Conservation (phyloP, 345 rosid genomes). For the Eucalyptus albens region DNA sequence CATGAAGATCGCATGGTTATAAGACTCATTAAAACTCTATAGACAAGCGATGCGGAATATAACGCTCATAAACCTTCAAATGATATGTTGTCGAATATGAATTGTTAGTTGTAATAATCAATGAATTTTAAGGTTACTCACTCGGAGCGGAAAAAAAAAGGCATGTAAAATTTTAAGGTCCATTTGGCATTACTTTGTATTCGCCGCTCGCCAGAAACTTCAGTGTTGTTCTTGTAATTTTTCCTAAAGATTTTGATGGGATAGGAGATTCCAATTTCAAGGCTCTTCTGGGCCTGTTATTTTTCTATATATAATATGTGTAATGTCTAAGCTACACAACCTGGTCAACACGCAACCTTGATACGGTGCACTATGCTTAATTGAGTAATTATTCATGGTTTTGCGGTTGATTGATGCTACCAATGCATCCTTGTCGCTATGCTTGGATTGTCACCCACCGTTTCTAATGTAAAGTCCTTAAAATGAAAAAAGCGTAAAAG, state of each 20-base stretch:
- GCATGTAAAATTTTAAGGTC: background rate
- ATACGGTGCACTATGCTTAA: background rate
- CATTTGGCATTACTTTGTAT: background rate
- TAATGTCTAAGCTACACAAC: background rate
- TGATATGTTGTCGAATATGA: background rate
- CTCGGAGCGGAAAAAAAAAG: background rate
- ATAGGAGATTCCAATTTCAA: background rate
- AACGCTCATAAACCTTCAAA: background rate
- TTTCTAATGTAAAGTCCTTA: background rate
- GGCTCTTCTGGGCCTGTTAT: background rate
- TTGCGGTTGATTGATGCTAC: background rate
- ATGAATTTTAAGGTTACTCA: background rate
- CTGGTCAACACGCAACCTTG: background rate
- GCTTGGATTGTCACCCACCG: background rate
- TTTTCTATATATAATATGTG: background rate
- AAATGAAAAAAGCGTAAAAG: background rate
- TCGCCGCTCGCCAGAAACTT: background rate
- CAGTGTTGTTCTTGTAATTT: background rate
- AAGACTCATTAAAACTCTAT: background rate
- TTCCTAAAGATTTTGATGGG: background rate
- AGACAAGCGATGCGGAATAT: background rate
- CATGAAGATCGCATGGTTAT: background rate
- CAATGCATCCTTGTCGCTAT: background rate
- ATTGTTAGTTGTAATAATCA: background rate
- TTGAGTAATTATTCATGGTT: background rate